Evolutionary conservation across 495 filamentous ascomycete species (phyloP).

Genomic region (Endocarpon pusillum): DNA sequence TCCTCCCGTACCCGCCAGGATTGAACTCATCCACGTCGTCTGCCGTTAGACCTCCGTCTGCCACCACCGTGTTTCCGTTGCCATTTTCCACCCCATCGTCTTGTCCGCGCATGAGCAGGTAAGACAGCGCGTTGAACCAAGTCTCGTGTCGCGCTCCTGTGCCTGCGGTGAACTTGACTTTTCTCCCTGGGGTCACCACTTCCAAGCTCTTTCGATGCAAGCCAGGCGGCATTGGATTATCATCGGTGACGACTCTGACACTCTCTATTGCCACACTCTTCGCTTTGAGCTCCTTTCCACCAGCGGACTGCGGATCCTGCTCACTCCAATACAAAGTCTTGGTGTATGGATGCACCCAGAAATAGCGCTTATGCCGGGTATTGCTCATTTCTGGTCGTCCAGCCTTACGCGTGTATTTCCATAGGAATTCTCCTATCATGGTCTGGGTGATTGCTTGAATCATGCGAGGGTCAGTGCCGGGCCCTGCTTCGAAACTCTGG

Average conservation of each 20-base stretch:
- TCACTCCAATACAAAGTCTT: conserved; percentile 95
- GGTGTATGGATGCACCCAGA: conserved; percentile 98
- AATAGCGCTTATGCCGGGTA: conserved; percentile 83
- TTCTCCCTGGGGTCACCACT: conserved; percentile 73
- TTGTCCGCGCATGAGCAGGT: conserved; percentile 63
- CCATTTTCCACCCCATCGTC: conserved; percentile 36
- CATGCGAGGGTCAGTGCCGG: conserved; percentile 83
- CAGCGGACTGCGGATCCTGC: conserved; percentile 62
- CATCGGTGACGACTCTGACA: conserved; percentile 83
- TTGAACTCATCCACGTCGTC: conserved; percentile 89
- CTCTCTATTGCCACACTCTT: conserved; percentile 93
- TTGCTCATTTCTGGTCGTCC: conserved; percentile 72
- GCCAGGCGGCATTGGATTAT: conserved; percentile 88
- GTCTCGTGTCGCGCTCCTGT: conserved; percentile 91
- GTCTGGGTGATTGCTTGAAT: conserved; percentile 98
- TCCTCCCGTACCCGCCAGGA: conserved; percentile 39
- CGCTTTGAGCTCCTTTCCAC: conserved; percentile 61
- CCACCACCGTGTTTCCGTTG: not conserved
- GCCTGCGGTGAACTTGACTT: conserved; percentile 81
- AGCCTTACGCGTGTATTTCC: conserved; percentile 94
- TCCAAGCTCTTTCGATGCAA: conserved; percentile 86
- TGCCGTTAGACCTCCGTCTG: conserved; percentile 35
- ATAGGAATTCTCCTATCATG: conserved; percentile 97
- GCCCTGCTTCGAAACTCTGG: conserved; percentile 34
- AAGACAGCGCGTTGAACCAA: conserved; percentile 95